Percentiles rank a stretch among this genome's conserved stretches.
Conservation (phyloP, 495 filamentous ascomycete genomes). For the Eremomyces bilateralis region DNA sequence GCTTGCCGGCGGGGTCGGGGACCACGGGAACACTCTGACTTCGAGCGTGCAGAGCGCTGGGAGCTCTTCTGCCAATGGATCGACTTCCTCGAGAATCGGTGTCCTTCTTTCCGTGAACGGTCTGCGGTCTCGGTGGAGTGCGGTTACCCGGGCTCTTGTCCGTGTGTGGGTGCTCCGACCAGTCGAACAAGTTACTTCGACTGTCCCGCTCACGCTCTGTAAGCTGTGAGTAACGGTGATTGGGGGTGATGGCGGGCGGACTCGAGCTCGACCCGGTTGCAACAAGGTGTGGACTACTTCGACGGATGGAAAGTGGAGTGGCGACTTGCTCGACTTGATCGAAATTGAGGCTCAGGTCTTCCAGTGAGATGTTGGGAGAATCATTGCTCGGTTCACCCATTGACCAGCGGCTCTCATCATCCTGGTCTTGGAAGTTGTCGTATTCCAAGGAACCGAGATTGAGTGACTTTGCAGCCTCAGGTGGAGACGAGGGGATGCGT, state of each 20-base stretch:
- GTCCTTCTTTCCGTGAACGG: slow-evolving; percentile 78
- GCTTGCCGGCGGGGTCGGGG: slow-evolving; percentile 38
- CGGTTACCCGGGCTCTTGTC: slow-evolving; percentile 30
- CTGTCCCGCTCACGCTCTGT: slow-evolving; percentile 12
- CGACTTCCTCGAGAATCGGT: slow-evolving; percentile 51
- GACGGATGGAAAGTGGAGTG: slow-evolving; percentile 9
- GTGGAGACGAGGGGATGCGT: slow-evolving; percentile 9
- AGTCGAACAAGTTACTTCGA: slow-evolving; percentile 57
- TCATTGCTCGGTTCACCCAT: slow-evolving; percentile 13
- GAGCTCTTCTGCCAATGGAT: slow-evolving; percentile 47
- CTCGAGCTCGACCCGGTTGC: slow-evolving; percentile 9
- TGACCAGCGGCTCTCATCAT: slow-evolving; percentile 16
- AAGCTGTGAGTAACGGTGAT: neutral
- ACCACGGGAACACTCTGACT: slow-evolving; percentile 92
- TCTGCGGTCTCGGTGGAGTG: slow-evolving; percentile 50
- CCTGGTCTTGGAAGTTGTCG: slow-evolving; percentile 6
- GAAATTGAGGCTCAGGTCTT: slow-evolving; percentile 4
- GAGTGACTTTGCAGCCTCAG: slow-evolving; percentile 10
- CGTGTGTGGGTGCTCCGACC: slow-evolving; percentile 47
- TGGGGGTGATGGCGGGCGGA: slow-evolving; percentile 6
- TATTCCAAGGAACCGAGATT: slow-evolving; percentile 11
- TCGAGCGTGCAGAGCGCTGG: slow-evolving; percentile 58
- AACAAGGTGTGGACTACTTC: slow-evolving; percentile 8
- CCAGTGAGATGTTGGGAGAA: slow-evolving; percentile 3
- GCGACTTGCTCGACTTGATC: slow-evolving; percentile 6